phyloP scores from a whole-genome alignment of 2,329 filamentous ascomycete genomes.

The Fusarium miscanthi region DNA sequence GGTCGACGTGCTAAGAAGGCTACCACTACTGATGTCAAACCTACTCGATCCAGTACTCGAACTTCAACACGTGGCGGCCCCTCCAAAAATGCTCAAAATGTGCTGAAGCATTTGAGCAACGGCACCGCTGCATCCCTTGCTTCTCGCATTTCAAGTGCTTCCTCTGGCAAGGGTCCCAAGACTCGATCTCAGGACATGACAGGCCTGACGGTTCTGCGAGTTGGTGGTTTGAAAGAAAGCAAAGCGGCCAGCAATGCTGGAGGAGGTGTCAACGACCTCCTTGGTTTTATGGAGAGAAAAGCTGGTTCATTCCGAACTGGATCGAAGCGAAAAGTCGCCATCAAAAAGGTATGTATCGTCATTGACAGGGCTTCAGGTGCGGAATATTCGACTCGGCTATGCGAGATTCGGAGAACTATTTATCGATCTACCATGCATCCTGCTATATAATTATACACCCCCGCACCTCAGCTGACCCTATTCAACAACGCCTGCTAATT shows the following conservation, averaged over 20 bases:
- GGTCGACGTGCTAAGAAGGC: constrained; percentile 51
- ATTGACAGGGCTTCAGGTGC: constrained; percentile 49
- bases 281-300: constrained; percentile 79
- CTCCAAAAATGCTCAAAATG: constrained; percentile 56
- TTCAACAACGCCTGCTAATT: constrained; percentile 69
- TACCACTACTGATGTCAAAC: constrained; percentile 41
- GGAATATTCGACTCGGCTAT: constrained; percentile 35
- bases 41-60: constrained; percentile 45
- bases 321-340: constrained; percentile 65
- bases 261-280: constrained; percentile 72
- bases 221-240: constrained; percentile 74
- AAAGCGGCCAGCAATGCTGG: constrained; percentile 75
- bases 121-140: constrained; percentile 49
- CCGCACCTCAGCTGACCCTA: constrained; percentile 36
- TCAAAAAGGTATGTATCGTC: constrained; percentile 79
- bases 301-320: constrained; percentile 64
- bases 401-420: constrained; percentile 34
- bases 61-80: constrained; percentile 47
- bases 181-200: constrained; percentile 37
- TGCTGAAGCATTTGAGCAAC: constrained; percentile 56
- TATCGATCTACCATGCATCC: constrained; percentile 32
- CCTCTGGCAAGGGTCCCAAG: constrained; percentile 41
- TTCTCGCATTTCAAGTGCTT: constrained; percentile 50
- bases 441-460: constrained; percentile 35
- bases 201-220: constrained; percentile 54